phyloP scores from a whole-genome alignment of 75 land plant genomes.

The Pinus tabuliformis region DNA sequence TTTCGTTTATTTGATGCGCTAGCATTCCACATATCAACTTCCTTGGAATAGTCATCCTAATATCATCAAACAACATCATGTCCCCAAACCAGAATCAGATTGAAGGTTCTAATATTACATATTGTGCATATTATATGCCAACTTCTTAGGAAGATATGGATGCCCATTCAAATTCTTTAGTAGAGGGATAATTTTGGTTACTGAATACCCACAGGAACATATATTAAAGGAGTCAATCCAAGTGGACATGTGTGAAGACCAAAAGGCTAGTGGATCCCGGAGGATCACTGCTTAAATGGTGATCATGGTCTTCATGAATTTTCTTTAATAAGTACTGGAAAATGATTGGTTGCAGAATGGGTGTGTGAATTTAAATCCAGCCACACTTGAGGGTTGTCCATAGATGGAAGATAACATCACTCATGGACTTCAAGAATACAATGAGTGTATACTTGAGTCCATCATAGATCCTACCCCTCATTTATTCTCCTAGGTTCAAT shows the following conservation, averaged over 20 bases:
- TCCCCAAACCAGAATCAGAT: not conserved
- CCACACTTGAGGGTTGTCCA: conserved; percentile 39
- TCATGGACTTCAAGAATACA: conserved; percentile 24
- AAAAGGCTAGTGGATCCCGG: too few species aligned
- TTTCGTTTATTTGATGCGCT: too few species aligned
- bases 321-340: conserved; percentile 5
- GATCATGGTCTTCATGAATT: conserved; percentile 13
- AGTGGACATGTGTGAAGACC: too few species aligned
- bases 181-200: conserved; percentile 8
- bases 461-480: conserved; percentile 2
- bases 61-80: not conserved
- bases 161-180: not conserved
- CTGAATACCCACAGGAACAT: not conserved
- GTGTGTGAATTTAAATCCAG: conserved; percentile 18
- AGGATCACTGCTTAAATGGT: too few species aligned
- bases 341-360: conserved; percentile 40
- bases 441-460: conserved; percentile 39
- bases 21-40: too few species aligned
- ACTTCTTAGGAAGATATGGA: not conserved
- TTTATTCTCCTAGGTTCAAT: not conserved
- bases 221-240: not conserved
- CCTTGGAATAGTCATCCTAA: not conserved
- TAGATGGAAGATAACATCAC: conserved; percentile 43
- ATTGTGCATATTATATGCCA: conserved; percentile 1
- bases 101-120: not conserved